Evolutionary conservation across 148 eudicot genomes (phyloP).

Genomic region (Rhododendron henanense): DNA sequence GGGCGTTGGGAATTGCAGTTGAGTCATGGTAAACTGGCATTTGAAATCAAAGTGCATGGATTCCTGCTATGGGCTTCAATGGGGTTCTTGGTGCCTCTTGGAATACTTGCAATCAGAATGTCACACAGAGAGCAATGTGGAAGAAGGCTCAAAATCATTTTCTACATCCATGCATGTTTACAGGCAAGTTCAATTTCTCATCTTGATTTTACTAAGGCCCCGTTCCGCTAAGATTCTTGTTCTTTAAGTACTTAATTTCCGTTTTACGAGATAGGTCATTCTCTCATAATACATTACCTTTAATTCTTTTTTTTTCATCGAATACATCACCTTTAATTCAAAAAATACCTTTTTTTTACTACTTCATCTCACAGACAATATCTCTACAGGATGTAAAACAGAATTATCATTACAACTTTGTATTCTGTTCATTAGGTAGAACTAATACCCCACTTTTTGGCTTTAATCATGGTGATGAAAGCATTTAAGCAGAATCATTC

Average conservation of each 20-base stretch:
- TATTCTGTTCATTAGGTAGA: neutral
- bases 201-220: neutral
- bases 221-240: too few relatives aligned
- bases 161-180: conserved; percentile 58
- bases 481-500: neutral
- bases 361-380: too few relatives aligned
- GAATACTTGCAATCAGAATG: conserved; percentile 62
- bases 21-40: conserved; percentile 30
- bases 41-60: conserved; percentile 64
- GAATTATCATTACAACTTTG: neutral
- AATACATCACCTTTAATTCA: too few relatives aligned
- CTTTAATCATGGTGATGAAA: conserved; percentile 16
- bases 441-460: neutral
- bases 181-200: conserved; percentile 44
- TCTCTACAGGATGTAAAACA: too few relatives aligned
- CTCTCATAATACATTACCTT: too few relatives aligned
- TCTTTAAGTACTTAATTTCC: too few relatives aligned
- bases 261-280: too few relatives aligned
- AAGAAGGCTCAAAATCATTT: conserved; percentile 43
- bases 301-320: too few relatives aligned
- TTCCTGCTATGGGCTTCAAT: conserved; percentile 77
- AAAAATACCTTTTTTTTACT: too few relatives aligned
- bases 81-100: conserved; percentile 76
- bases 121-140: conserved; percentile 41
- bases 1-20: conserved; percentile 11